Base-by-base conservation (phyloP, 2,329 filamentous ascomycete genomes). In the Epichloe gansuensis region DNA sequence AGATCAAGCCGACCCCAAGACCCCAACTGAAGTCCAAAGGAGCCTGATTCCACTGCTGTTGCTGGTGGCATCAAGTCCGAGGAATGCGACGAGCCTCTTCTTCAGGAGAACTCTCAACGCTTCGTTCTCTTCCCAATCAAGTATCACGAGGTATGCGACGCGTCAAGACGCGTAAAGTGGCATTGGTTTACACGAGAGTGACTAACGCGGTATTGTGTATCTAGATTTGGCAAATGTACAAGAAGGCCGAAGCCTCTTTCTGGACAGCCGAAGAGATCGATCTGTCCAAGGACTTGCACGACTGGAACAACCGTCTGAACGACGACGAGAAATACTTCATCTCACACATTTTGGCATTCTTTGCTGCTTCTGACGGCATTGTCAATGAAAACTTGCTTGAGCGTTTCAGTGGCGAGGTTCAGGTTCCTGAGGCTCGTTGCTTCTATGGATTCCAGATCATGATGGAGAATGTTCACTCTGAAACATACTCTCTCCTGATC, bases 401-500 rank as follows among this genome's bases (percentile, higher is more conserved):
- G 81, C 88, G 93, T 58, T 98, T 98, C 83, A 95, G 88, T 65
- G 85, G 82, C 59, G 93, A 98, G 74, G 91, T 98, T 34, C 93
- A 98, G 75, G 84, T 97, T 54, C 91, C 93, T 11, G 93, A 98
- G 75, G 93, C 93, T 59, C 90, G 93, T 65, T 98, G 93, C 83
- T 98, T 98, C 81, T 98, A 98, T 72, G 93, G 93, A 59, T 98
- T 98, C 82, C 93, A 98, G 77, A 97, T 97, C 77, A 98, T 98
- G 93, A 97, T 98, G 88, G 93, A 98, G 80, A 98, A 98, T 76
- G 95, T 98, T 65, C 93, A 98, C 81, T 96, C 93, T 15, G 93
- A 98, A 77, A 98, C 93, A 52, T 98, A 98, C 81, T 97, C 91
- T 21, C 85, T 98, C 38, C 84, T 98, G 68, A 98, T 98, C 69